Base-by-base conservation (phyloP, 441 rosid species). In the Theobroma grandiflorum region DNA sequence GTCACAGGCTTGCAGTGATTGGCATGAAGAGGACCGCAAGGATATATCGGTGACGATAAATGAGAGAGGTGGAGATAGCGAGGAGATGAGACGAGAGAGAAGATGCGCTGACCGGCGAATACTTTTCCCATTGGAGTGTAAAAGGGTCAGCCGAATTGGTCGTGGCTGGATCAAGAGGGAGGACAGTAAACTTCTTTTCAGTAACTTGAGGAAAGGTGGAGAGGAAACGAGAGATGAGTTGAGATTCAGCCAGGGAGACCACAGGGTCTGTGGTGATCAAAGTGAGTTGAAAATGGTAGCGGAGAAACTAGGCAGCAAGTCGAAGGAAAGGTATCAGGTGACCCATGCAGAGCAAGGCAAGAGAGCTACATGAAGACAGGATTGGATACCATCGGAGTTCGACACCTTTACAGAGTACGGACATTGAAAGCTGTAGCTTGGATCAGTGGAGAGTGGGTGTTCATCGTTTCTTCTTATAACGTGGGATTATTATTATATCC, bases 321-420 rank as follows among this genome's bases (percentile, higher is more conserved):
- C 81, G 81, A 35, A 84, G 85, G 71, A 81, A 81, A 6, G 87
- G 85, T 5, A 47, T 84, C 37, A 83, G 22, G 43, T 86, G 86
- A 45, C 84, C 85, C 73, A 78, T 77, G 12, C 86, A 38, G 85
- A 77, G 26, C 82, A 72, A 0, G 83, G 77, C 15, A 86, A 42
- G 22, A 86, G 79, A 67, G 82, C 85, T 2, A 84, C 64, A 31
- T 78, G 87, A 26, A 74, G 78, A 59, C 10, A 37, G 58, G 45
- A 12, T 18, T 58, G 35, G 20, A 8, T 10, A 35, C 31, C 37
- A 22, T 22, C 11, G 40, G 4, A 31, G 35, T 12, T 20, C 3
- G 67, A 26, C 37, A 62, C 6, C 11, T 22, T 6, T 40, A 6
- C 6, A 40, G 5, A 40, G 43, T 40, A 40, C 0, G 6, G 6